Evolutionary conservation across 31 red algal species (phyloP).

Genomic region (Asparagopsis taxiformis): DNA sequence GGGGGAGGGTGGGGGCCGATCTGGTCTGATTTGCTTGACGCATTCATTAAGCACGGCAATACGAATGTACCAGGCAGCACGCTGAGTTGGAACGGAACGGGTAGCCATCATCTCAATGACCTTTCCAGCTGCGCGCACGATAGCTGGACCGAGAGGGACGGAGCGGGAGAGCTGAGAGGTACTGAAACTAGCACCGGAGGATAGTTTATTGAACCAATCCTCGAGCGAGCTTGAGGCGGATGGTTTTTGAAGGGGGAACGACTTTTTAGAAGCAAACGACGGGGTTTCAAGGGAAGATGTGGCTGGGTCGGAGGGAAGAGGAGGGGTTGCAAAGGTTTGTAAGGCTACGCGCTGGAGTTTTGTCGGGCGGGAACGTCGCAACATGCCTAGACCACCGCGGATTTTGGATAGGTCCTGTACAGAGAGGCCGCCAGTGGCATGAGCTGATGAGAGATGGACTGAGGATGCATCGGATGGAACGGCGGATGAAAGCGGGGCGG

Average conservation of each 20-base stretch:
- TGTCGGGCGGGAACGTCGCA: slow-evolving; percentile 18
- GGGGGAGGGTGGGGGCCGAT: slow-evolving; percentile 52
- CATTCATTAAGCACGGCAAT: slow-evolving; percentile 76
- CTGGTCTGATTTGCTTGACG: slow-evolving; percentile 47
- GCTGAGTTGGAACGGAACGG: slow-evolving; percentile 46
- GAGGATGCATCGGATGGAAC: not conserved
- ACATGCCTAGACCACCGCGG: not conserved
- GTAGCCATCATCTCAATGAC: slow-evolving; percentile 60
- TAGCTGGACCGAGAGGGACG: slow-evolving; percentile 66
- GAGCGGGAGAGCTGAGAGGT: slow-evolving; percentile 18
- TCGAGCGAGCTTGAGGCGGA: slow-evolving; percentile 34
- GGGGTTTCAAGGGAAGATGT: slow-evolving; percentile 14
- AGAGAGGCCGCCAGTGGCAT: not conserved
- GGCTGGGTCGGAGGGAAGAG: not conserved
- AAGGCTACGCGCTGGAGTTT: slow-evolving; percentile 8
- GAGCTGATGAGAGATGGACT: not conserved
- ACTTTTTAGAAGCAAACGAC: no score
- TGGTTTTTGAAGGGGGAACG: slow-evolving; percentile 61
- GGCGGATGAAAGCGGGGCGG: slow-evolving; percentile 4
- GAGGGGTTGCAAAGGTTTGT: not conserved
- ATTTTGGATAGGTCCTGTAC: slow-evolving; percentile 5
- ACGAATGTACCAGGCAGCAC: slow-evolving; percentile 69
- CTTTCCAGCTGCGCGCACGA: slow-evolving; percentile 45
- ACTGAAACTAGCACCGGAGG: slow-evolving; percentile 11
- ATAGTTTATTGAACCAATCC: slow-evolving; percentile 61